Percentiles rank a stretch among this genome's conserved stretches.
Conservation (phyloP, 805 yeast genomes). For the Limtongia smithiae region DNA sequence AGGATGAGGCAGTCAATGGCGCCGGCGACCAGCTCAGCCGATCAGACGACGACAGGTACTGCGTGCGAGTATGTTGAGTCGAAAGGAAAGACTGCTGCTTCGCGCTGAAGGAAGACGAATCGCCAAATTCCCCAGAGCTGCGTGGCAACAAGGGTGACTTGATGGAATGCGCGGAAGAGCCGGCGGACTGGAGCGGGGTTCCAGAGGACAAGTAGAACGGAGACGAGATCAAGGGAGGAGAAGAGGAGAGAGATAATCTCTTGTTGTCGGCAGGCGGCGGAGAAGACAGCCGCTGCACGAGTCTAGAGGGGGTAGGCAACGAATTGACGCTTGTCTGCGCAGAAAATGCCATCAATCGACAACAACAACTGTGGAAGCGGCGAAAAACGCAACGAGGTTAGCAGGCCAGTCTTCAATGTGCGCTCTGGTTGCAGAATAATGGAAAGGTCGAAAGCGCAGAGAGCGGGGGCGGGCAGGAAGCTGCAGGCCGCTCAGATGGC, state of each 20-base stretch:
- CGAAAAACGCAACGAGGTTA: background rate
- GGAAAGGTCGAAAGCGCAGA: background rate
- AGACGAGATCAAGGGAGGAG: constrained; percentile 5
- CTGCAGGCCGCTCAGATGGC: too few relatives aligned
- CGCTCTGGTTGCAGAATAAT: background rate
- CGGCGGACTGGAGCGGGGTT: background rate
- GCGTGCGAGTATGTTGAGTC: background rate
- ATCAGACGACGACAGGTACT: background rate
- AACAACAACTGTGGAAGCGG: background rate
- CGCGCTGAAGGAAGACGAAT: background rate
- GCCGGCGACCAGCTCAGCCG: constrained; percentile 6
- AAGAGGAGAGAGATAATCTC: background rate
- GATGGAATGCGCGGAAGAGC: constrained; percentile 1
- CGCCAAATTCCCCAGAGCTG: background rate
- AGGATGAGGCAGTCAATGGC: constrained; percentile 5
- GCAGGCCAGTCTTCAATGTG: too few relatives aligned
- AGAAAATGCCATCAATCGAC: constrained; percentile 20
- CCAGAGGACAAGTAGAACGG: background rate
- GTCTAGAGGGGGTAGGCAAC: constrained; percentile 12
- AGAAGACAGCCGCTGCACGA: constrained; percentile 7
- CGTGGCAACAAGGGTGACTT: background rate
- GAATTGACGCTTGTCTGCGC: constrained; percentile 9
- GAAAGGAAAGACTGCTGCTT: background rate
- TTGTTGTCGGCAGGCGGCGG: constrained; percentile 3
- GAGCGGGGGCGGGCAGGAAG: too few relatives aligned